Evolutionary conservation across 352 stramenopile genomes (phyloP).

Genomic region (Aphanomyces astaci): DNA sequence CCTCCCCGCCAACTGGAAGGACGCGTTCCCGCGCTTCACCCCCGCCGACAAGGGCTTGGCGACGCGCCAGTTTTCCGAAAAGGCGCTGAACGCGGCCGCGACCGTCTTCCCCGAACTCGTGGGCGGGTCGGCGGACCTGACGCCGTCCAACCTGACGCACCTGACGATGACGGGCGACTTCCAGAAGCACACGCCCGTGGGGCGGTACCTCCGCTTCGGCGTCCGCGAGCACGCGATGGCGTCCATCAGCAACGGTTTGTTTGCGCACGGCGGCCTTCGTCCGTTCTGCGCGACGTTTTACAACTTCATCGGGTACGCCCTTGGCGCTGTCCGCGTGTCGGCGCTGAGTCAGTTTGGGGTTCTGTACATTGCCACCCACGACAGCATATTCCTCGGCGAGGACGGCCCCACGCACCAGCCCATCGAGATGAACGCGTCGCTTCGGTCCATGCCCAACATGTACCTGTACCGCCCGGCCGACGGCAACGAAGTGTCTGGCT

Average conservation of each 20-base stretch:
- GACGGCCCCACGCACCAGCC: constrained; percentile 99
- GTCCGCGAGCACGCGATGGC: constrained; percentile 99
- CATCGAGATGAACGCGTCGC: constrained; percentile 95
- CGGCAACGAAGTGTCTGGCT: constrained; percentile 95
- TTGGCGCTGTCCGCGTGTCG: constrained; percentile 92
- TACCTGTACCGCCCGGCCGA: constrained; percentile 96
- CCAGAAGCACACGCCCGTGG: constrained; percentile 93
- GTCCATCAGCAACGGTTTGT: constrained; percentile 97
- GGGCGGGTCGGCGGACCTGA: constrained; percentile 97
- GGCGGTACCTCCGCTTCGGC: constrained; percentile 97
- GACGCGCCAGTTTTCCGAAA: constrained; percentile 92
- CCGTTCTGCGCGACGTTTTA: constrained; percentile 99
- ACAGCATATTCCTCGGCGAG: constrained; percentile 99
- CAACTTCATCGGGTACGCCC: constrained; percentile 98
- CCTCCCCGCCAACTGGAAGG: constrained; percentile 88
- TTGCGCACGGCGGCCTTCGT: constrained; percentile 93
- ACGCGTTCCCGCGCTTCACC: constrained; percentile 88
- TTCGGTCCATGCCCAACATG: constrained; percentile 97
- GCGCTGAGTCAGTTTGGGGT: constrained; percentile 94
- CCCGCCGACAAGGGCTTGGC: constrained; percentile 83
- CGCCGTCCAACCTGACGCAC: constrained; percentile 94
- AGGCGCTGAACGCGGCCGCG: constrained; percentile 92
- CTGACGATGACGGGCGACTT: constrained; percentile 96
- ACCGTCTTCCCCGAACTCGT: constrained; percentile 93
- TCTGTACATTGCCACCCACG: constrained; percentile 98